Conservation (phyloP, 2,329 filamentous ascomycete genomes). For the Cladosporium halotolerans region DNA sequence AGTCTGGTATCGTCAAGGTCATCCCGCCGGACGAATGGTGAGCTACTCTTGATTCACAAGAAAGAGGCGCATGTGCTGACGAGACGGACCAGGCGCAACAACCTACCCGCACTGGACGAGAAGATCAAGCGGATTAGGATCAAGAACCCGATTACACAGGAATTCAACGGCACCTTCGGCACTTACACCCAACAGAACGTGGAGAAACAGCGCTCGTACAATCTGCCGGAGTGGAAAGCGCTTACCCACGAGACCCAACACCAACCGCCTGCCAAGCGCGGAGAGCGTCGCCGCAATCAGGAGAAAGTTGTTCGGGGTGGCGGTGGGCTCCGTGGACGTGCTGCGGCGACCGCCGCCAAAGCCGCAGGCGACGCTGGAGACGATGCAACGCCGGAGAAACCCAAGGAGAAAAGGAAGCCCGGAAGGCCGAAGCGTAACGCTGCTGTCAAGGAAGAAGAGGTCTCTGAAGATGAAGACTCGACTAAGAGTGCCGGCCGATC, state of each 20-base stretch:
- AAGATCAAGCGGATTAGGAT: constrained; percentile 86
- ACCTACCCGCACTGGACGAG: constrained; percentile 72
- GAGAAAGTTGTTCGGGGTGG: constrained; percentile 39
- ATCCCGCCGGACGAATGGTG: constrained; percentile 93
- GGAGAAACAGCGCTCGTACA: constrained; percentile 91
- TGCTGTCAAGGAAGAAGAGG: constrained; percentile 25
- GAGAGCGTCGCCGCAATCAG: constrained; percentile 63
- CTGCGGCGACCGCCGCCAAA: constrained; percentile 19
- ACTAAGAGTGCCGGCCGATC: constrained; percentile 23
- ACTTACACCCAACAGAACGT: constrained; percentile 97
- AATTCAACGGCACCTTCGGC: constrained; percentile 92
- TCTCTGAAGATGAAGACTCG: constrained; percentile 21
- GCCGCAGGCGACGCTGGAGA: constrained; percentile 17
- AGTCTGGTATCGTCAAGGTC: constrained; percentile 92
- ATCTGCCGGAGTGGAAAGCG: constrained; percentile 90
- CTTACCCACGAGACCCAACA: constrained; percentile 93
- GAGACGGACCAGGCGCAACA: constrained; percentile 50
- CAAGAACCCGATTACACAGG: constrained; percentile 95
- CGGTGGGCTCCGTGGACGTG: constrained; percentile 24
- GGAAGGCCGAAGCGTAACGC: constrained; percentile 40
- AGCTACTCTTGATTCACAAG: constrained; percentile 26
- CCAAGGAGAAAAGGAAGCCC: constrained; percentile 42
- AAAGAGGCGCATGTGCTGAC: constrained; percentile 14
- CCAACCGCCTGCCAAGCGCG: constrained; percentile 85
- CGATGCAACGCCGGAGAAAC: constrained; percentile 12